phyloP scores from a whole-genome alignment of 1,284 basidiomycete genomes.

The Tilletia caries region DNA sequence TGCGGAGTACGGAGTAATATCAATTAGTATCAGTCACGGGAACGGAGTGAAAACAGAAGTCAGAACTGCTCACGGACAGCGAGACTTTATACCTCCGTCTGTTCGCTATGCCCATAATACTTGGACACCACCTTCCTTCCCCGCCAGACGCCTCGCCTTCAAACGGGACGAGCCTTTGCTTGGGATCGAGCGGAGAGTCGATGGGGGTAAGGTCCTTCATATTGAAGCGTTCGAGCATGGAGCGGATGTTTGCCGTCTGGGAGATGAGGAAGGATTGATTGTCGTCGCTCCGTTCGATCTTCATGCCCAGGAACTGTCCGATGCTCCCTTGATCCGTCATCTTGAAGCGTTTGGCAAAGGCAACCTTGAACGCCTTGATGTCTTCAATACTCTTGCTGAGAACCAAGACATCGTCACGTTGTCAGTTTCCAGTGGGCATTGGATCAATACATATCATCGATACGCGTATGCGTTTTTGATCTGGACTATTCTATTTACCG shows the following conservation, averaged over 20 bases:
- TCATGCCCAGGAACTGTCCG: not conserved
- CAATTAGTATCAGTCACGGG: too few species aligned
- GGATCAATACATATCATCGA: too few species aligned
- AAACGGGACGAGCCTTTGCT: not conserved
- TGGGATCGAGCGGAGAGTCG: not conserved
- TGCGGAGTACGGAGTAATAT: too few species aligned
- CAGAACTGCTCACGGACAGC: too few species aligned
- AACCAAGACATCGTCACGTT: not conserved
- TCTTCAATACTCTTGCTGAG: not conserved
- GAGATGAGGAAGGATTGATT: not conserved
- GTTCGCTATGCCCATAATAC: too few species aligned
- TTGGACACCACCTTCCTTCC: too few species aligned
- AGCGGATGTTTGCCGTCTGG: not conserved
- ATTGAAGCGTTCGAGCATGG: not conserved
- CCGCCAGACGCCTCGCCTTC: not conserved
- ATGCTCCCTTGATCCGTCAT: not conserved
- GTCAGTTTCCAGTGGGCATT: too few species aligned
- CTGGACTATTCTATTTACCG: too few species aligned
- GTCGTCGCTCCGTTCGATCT: not conserved
- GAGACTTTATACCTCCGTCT: too few species aligned
- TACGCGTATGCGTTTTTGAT: too few species aligned
- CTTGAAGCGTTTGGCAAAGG: not conserved
- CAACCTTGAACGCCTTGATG: not conserved
- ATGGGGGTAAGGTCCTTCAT: not conserved
- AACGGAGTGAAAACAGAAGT: too few species aligned